Conservation (phyloP, 2,329 filamentous ascomycete genomes). For the Alternaria angustiovoidea region DNA sequence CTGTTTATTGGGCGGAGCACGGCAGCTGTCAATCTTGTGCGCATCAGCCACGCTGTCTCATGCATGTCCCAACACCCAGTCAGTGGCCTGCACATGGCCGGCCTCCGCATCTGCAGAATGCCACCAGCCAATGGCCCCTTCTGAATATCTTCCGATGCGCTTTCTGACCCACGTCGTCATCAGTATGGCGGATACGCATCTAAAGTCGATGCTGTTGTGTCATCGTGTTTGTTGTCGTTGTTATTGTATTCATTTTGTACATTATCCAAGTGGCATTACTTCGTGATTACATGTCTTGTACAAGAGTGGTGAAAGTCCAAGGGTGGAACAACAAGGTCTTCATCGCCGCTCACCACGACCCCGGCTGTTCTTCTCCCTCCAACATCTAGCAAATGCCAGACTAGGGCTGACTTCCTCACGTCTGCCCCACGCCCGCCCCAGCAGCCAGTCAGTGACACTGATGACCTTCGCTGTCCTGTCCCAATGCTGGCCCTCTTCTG, state of each 20-base stretch:
- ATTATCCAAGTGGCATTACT: constrained; percentile 13
- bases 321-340: neutral
- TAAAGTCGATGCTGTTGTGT: neutral
- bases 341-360: constrained; percentile 8
- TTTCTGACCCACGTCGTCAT: neutral
- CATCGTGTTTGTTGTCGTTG: constrained; percentile 4
- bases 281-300: constrained; percentile 37
- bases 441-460: constrained; percentile 90
- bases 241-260: neutral
- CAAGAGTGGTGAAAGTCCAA: constrained; percentile 21
- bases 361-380: constrained; percentile 19
- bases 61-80: constrained; percentile 21
- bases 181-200: constrained; percentile 2
- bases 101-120: constrained; percentile 12
- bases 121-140: neutral
- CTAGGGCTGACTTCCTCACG: constrained; percentile 54
- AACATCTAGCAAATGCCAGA: constrained; percentile 50
- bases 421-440: constrained; percentile 75
- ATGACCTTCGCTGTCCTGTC: constrained; percentile 87
- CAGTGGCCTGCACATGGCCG: constrained; percentile 22
- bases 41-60: constrained; percentile 22
- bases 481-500: constrained; percentile 82
- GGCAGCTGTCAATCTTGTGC: constrained; percentile 31
- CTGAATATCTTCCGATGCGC: neutral
- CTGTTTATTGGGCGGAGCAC: constrained; percentile 26